Percentiles rank a stretch among this genome's conserved stretches.
Evolutionary conservation across 2,329 filamentous ascomycete genomes (phyloP).

Genomic region (Teratosphaeria pseudoeucalypti): DNA sequence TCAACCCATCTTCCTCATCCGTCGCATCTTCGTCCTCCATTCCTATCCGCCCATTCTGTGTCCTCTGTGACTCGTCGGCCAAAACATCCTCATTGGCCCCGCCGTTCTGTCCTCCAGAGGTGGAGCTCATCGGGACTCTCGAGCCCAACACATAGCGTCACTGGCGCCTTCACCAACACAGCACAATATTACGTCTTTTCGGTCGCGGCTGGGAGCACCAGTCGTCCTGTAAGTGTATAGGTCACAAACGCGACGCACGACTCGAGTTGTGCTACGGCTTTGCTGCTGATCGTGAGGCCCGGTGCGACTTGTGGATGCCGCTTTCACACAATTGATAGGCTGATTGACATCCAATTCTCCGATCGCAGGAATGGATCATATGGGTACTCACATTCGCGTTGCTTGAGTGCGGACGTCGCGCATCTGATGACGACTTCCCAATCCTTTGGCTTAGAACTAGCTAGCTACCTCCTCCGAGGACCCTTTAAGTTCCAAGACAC

Average conservation of each 20-base stretch:
- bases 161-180: not conserved
- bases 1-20: not conserved
- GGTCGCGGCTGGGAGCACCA: not conserved
- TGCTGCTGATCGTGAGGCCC: not conserved
- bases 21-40: not conserved
- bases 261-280: conserved; percentile 2
- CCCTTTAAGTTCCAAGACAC: not conserved
- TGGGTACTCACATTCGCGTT: not conserved
- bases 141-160: conserved; percentile 43
- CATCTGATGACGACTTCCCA: not conserved
- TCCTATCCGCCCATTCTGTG: conserved; percentile 9
- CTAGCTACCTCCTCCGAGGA: not conserved
- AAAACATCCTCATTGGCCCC: conserved; percentile 45
- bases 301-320: not conserved
- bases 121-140: conserved; percentile 57
- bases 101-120: conserved; percentile 51
- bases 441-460: not conserved
- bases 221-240: not conserved
- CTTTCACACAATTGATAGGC: not conserved
- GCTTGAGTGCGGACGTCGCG: not conserved
- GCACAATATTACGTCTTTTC: not conserved
- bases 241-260: no score
- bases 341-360: not conserved
- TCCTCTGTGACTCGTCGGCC: conserved; percentile 24
- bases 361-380: not conserved